These are phyloP conservation scores for Venturia asperata DNA, from an alignment of 2,329 filamentous ascomycete genomes.

Conservation along the genomic window DNA sequence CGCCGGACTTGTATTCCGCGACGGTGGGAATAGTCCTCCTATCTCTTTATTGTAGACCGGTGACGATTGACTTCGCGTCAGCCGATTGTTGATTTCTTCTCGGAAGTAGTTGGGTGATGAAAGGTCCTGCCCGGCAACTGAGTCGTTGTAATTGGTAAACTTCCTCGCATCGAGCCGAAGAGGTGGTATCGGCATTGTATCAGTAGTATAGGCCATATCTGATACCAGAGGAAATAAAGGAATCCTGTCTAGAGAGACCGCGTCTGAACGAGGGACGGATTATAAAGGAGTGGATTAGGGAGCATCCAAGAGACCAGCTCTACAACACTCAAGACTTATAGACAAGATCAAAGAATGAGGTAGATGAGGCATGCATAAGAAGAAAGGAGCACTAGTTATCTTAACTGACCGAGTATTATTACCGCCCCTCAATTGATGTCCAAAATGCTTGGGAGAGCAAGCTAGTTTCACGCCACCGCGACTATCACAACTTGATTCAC, in stretches of 20 bases:
- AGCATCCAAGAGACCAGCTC: conserved; percentile 8
- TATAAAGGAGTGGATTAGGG: conserved; percentile 7
- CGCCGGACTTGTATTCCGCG: not conserved
- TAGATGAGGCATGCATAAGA: conserved; percentile 7
- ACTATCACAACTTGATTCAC: conserved; percentile 4
- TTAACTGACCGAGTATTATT: conserved; percentile 3
- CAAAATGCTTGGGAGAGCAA: conserved; percentile 5
- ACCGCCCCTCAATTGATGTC: not conserved
- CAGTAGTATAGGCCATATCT: not conserved
- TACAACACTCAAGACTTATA: not conserved
- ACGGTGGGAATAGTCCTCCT: not conserved
- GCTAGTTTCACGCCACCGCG: conserved; percentile 7
- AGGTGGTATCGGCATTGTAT: not conserved
- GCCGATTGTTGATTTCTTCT: not conserved
- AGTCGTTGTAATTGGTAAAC: not conserved
- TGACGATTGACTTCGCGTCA: not conserved
- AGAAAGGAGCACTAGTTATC: conserved; percentile 12
- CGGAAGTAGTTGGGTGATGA: conserved; percentile 1
- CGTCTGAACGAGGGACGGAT: not conserved
- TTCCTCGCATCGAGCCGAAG: not conserved
- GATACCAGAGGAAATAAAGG: not conserved
- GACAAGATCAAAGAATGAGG: not conserved
- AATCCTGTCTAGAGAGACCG: not conserved
- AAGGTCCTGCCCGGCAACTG: not conserved
- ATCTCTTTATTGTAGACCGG: not conserved